Percentiles rank a stretch among this genome's conserved stretches.
Evolutionary conservation across 164 flowering plant species (phyloP).

Genomic region (Protea cynaroides): DNA sequence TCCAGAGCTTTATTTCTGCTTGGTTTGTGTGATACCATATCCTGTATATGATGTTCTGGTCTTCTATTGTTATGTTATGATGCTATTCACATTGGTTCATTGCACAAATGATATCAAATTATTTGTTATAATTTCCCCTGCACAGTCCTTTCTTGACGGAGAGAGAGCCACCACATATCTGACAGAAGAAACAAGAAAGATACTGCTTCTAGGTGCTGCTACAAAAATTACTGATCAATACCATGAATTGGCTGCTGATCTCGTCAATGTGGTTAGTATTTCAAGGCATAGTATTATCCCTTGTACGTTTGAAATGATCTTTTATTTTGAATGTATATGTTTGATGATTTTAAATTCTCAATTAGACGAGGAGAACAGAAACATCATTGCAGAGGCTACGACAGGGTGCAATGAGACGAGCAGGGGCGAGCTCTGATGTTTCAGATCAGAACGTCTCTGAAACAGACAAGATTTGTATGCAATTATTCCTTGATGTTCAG

Average conservation of each 20-base stretch:
- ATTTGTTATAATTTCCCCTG: neutral
- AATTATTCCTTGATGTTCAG: constrained; percentile 92
- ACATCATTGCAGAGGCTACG: constrained; percentile 75
- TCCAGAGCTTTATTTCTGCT: no score
- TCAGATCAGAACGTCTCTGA: constrained; percentile 70
- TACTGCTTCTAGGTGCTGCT: constrained; percentile 57
- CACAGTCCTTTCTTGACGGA: constrained; percentile 76
- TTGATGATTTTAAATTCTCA: constrained; percentile 10
- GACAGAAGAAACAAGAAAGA: constrained; percentile 38
- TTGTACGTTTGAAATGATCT: no score
- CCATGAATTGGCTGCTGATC: constrained; percentile 64
- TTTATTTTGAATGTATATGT: neutral
- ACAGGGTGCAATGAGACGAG: constrained; percentile 77
- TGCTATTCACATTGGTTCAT: no score
- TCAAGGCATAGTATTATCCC: neutral
- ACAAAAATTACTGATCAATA: constrained; percentile 67
- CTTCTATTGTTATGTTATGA: no score
- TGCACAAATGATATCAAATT: no score
- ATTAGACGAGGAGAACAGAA: constrained; percentile 77
- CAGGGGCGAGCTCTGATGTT: constrained; percentile 72
- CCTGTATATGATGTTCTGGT: no score
- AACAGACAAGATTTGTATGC: constrained; percentile 90
- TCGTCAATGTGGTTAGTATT: constrained; percentile 74
- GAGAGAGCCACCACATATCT: constrained; percentile 56
- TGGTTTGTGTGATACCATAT: no score